Base-by-base conservation (phyloP, 2,329 filamentous ascomycete genomes). In the Ceratocystis ficicola region DNA sequence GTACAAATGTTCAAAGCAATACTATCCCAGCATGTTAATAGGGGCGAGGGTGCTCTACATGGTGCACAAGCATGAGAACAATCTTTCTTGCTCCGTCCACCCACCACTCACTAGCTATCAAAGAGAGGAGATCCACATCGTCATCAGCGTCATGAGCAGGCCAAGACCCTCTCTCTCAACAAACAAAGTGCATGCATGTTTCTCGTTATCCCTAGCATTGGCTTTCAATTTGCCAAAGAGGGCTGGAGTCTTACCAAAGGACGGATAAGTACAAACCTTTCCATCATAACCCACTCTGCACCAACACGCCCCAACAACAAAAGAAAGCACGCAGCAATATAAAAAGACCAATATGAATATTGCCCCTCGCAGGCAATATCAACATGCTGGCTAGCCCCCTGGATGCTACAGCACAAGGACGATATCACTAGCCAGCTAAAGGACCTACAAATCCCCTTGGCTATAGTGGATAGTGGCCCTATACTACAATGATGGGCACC, bases 121-220 rank as follows among this genome's bases (percentile, higher is more conserved):
- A 15, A 41, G 12, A 41, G 36, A 41, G 36, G 4, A 12, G 3
- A 15, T 10, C 36, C 36, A 41, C 7, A 52, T 28, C 48, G 10
- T 28, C 20, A 52, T 15, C 17, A 36, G 30, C 28, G 55, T 59
- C 55, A 36, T 20, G 22, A 8, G 30, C 52, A 17, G 28, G 1
- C 50, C 12, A 15, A 17, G 20, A 28, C 52, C 10, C 30, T 41
- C 36, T 41, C 36, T 12, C 36, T 41, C 36, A 15, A 41, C 36
- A 41, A 30, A 20, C 55, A 59, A 59, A 59, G 55, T 59, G 55
- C 55, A 36, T 59, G 52, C 52, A 59, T 59, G 55, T 30, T n/a
- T 59, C 30, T 59, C 32, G 5, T 4, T 36, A 59, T 59, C 55
- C 55, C 28, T 59, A 17, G 12, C 25, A 36, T 59, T 20, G 28